These are phyloP conservation scores for Prillingera fragicola DNA, from an alignment of 1,284 basidiomycete species.

Conservation along the genomic window DNA sequence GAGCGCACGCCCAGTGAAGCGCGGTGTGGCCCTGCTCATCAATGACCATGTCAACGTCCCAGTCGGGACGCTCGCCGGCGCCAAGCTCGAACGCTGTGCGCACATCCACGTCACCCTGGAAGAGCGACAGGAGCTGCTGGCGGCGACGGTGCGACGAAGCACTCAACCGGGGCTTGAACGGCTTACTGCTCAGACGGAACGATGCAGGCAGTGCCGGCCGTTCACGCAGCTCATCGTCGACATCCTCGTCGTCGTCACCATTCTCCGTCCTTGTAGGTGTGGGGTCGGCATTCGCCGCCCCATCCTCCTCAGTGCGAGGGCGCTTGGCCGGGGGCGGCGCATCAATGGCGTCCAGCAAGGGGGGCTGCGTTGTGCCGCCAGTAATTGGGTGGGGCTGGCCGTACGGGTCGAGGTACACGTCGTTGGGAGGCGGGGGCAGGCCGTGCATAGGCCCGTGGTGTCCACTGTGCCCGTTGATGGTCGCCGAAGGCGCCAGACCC, in stretches of 20 bases:
- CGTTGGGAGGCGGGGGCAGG: conserved; percentile 27
- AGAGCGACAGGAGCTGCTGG: conserved; percentile 33
- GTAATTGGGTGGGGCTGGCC: conserved; percentile 34
- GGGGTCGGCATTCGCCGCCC: conserved; percentile 19
- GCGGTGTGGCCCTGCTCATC: conserved; percentile 95
- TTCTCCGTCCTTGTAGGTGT: too few species aligned
- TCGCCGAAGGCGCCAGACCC: conserved; percentile 29
- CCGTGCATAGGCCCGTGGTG: conserved; percentile 11
- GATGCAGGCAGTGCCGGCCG: conserved; percentile 40
- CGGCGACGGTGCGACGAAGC: conserved; percentile 51
- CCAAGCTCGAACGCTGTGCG: conserved; percentile 24
- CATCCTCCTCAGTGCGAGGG: conserved; percentile 8
- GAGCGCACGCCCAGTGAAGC: conserved; percentile 84
- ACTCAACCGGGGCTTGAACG: conserved; percentile 55
- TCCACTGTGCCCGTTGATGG: conserved; percentile 33
- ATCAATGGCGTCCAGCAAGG: too few species aligned
- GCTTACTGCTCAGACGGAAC: conserved; percentile 64
- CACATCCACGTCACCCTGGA: conserved; percentile 29
- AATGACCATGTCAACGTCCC: conserved; percentile 73
- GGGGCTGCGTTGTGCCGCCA: conserved; percentile 9
- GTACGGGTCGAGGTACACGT: conserved; percentile 42
- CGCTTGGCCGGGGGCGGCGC: conserved; percentile 23
- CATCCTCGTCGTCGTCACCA: conserved; percentile 31
- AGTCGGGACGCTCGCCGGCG: conserved; percentile 19
- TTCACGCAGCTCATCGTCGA: conserved; percentile 30